Conservation (phyloP, 75 land plant genomes). For the Picea sitchensis region DNA sequence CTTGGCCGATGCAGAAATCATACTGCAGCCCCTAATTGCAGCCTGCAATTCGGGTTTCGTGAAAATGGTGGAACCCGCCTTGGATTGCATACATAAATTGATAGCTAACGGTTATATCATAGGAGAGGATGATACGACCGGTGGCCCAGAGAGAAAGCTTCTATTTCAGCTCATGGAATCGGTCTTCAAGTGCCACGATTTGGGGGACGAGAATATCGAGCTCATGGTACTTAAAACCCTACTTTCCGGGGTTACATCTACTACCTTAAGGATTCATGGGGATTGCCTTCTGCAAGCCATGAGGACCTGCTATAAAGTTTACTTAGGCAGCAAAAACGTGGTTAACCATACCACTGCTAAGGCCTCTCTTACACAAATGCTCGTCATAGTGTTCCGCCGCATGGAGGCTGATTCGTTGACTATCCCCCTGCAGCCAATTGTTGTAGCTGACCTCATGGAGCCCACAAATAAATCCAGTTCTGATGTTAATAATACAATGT, state of each 20-base stretch:
- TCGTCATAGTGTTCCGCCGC: constrained; percentile 94
- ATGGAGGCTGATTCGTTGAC: constrained; percentile 99
- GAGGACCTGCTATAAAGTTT: constrained; percentile 93
- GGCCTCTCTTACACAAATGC: constrained; percentile 96
- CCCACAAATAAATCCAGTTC: constrained; percentile 53
- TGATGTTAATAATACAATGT: constrained; percentile 58
- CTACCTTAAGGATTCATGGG: constrained; percentile 75
- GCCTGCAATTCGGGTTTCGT: constrained; percentile 56
- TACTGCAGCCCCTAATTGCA: constrained; percentile 72
- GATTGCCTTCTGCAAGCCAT: constrained; percentile 82
- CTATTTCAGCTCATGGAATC: constrained; percentile 66
- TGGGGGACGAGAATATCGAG: constrained; percentile 77
- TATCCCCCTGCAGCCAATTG: constrained; percentile 92
- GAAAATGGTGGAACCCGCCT: constrained; percentile 82
- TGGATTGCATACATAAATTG: constrained; percentile 86
- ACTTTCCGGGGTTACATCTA: constrained; percentile 90
- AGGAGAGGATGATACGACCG: constrained; percentile 88
- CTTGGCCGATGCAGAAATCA: constrained; percentile 59
- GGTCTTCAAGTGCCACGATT: constrained; percentile 79
- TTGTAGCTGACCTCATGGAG: constrained; percentile 95
- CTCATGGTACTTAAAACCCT: constrained; percentile 81
- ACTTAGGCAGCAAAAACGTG: constrained; percentile 68
- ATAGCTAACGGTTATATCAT: constrained; percentile 71
- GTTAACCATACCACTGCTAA: constrained; percentile 99
- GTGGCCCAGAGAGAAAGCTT: constrained; percentile 48